phyloP scores from a whole-genome alignment of 805 yeast genomes.

The Hanseniaspora clermontiae region DNA sequence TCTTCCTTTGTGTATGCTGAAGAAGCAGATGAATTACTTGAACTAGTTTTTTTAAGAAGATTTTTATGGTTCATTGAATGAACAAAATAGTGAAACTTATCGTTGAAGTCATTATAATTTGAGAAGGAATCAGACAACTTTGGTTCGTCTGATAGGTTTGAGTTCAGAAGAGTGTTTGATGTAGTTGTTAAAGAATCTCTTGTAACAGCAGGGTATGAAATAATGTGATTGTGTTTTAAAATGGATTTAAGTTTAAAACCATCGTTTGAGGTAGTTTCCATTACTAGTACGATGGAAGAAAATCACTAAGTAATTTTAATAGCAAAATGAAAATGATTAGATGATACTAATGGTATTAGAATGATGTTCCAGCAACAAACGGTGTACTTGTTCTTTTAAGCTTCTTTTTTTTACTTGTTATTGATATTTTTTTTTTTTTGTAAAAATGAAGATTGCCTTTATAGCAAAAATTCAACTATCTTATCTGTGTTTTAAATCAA shows the following conservation, averaged over 20 bases:
- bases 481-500: too few species aligned
- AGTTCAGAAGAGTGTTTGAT: background rate
- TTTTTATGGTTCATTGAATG: background rate
- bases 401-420: too few species aligned
- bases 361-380: too few species aligned
- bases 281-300: background rate
- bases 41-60: background rate
- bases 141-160: background rate
- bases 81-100: background rate
- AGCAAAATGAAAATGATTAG: too few species aligned
- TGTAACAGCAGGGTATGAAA: background rate
- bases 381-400: too few species aligned
- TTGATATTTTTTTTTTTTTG: too few species aligned
- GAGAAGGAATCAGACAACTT: background rate
- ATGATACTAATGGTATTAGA: too few species aligned
- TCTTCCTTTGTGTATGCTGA: conserved; percentile 17
- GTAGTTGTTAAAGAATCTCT: background rate
- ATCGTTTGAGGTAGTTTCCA: background rate
- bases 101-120: background rate
- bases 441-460: too few species aligned
- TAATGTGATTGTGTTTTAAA: background rate
- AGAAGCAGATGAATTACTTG: conserved; percentile 19
- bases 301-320: too few species aligned
- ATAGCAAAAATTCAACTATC: too few species aligned
- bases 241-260: background rate